Evolutionary conservation across 192 early-diverging fungal species (phyloP), one percentile per base, ranked within the genome.

Genomic region (Linnemannia exigua): DNA sequence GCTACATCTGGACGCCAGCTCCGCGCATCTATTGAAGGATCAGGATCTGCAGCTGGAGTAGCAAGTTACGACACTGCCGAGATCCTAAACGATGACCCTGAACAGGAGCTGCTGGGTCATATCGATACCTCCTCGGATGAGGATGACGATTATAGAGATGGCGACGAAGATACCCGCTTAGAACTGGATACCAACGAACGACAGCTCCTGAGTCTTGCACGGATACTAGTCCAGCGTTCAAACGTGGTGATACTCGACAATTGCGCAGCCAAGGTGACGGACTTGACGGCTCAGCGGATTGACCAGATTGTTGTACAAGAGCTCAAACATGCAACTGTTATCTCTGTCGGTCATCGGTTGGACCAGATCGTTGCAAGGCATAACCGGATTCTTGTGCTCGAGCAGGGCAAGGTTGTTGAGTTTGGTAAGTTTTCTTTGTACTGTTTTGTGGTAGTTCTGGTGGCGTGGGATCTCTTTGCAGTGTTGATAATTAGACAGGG

Each of bases 181-280:
- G 84, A 86, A 33, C 66, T 86, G 46, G 84, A 86, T 66, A 80
- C 78, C n/a, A 86, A 86, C 61, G 95, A 97, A 81, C 88, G 94
- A 15, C 96, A 97, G 79, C 84, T 93, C 22, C 72, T 94, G 66
- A 92, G 91, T 69, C 80, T 94, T 52, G 91, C 91, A 17, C 90
- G 95, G 12, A 94, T 93, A 11, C 70, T 96, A 63, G 88, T 97
- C 35, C 89, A 93, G 35, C 90, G 91, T 33, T 93, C 95, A 22
- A 92, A 91, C 33, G 91, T 97, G 19, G 79, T 97, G 7, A 91
- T 97, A 31, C 88, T 97, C 48, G 97, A 97, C 88, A 96, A 97
- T 72, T 95, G 89, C 22, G 90, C 91, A 0, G 91, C 93, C 52
- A 93, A 90, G 78, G 90, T 94, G 14, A 92, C 92, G 75, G 88